Conservation (phyloP, 345 rosid genomes). For the Acer negundo region DNA sequence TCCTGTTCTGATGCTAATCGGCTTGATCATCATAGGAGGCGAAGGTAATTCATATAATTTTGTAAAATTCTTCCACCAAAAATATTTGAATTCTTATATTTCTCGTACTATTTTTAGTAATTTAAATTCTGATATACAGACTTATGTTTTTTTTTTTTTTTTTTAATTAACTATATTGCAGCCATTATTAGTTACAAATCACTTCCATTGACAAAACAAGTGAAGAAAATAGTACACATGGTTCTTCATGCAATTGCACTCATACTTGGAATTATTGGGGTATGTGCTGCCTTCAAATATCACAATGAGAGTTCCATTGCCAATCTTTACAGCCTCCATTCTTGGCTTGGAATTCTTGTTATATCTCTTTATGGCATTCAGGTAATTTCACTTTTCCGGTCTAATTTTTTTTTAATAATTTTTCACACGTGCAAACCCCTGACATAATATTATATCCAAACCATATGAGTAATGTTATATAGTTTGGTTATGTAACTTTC, state of each 20-base stretch:
- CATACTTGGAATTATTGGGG: constrained; percentile 69
- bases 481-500: too few species aligned
- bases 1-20: constrained; percentile 92
- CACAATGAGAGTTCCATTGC: constrained; percentile 79
- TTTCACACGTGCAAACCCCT: too few species aligned
- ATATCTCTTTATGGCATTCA: constrained; percentile 84
- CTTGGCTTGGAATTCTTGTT: constrained; percentile 86
- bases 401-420: too few species aligned
- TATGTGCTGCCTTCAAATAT: constrained; percentile 79
- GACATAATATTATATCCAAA: too few species aligned
- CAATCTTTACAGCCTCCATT: constrained; percentile 92
- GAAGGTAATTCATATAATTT: constrained; percentile 61
- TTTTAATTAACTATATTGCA: constrained; percentile 25
- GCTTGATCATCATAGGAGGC: constrained; percentile 85
- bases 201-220: constrained; percentile 64
- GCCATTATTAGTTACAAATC: constrained; percentile 83
- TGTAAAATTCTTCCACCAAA: background rate
- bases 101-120: background rate
- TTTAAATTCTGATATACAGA: background rate
- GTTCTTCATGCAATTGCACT: constrained; percentile 85
- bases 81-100: background rate
- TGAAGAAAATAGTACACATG: constrained; percentile 80
- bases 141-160: background rate
- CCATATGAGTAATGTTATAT: too few species aligned
- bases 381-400: constrained; percentile 38